A percentile compares a stretch with the other conserved stretches of the same genome.
These are phyloP conservation scores for Penicillium paneum DNA, from an alignment of 2,329 filamentous ascomycete species.

Conservation along the genomic window DNA sequence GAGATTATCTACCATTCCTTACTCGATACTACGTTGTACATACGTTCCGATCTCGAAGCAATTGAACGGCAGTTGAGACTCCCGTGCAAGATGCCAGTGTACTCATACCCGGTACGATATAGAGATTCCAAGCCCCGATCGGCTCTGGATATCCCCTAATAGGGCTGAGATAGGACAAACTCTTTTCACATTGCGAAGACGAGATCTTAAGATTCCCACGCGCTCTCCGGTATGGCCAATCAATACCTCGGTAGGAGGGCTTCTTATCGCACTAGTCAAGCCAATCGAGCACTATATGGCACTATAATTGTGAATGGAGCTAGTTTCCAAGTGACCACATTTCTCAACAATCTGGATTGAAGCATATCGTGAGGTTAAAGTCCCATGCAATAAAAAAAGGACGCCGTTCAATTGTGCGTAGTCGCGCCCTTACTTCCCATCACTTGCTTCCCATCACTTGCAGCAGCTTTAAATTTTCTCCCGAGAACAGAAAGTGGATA, in stretches of 20 bases:
- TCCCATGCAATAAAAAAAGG: not conserved
- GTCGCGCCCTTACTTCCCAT: not conserved
- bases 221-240: slow-evolving; percentile 12
- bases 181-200: not conserved
- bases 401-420: slow-evolving; percentile 6
- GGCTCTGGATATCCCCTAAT: not conserved
- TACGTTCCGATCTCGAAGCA: slow-evolving; percentile 1
- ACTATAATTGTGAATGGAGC: not conserved
- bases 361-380: slow-evolving; percentile 1
- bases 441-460: slow-evolving; percentile 22
- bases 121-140: not conserved
- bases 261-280: not conserved
- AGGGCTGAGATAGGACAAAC: not conserved
- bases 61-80: not conserved
- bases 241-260: slow-evolving; percentile 3
- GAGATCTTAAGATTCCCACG: not conserved
- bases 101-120: not conserved
- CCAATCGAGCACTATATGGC: not conserved
- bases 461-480: slow-evolving; percentile 31
- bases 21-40: slow-evolving; percentile 15
- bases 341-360: not conserved
- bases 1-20: slow-evolving; percentile 20
- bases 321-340: not conserved
- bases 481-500: slow-evolving; percentile 32
- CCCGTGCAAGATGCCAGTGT: not conserved